A percentile compares a stretch with the other conserved stretches of the same genome.
These are phyloP conservation scores for Entelexis sorbosivorans DNA, from an alignment of 1,139 yeast genomes.

Conservation along the genomic window DNA sequence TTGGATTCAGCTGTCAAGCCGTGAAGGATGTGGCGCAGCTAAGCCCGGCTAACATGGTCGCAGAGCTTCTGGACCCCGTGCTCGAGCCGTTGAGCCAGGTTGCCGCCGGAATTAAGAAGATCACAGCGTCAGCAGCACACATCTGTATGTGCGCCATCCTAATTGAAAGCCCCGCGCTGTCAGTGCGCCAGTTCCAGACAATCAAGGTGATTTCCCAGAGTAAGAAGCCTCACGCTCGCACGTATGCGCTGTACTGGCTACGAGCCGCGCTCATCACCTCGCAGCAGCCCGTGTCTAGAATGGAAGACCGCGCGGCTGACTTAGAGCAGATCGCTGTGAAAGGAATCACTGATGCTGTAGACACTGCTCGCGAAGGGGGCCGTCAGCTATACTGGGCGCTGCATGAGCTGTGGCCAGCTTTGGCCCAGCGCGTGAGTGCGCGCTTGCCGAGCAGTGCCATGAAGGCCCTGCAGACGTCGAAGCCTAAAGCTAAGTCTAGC, in stretches of 20 bases:
- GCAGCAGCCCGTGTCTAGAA: not conserved
- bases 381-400: constrained; percentile 67
- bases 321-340: constrained; percentile 45
- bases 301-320: constrained; percentile 5
- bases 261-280: constrained; percentile 42
- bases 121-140: constrained; percentile 67
- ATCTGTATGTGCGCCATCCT: constrained; percentile 54
- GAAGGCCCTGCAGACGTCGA: constrained; percentile 26
- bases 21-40: constrained; percentile 59
- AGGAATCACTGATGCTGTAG: constrained; percentile 70
- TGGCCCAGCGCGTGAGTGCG: constrained; percentile 32
- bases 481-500: not conserved
- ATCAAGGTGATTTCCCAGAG: constrained; percentile 50
- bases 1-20: constrained; percentile 63
- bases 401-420: constrained; percentile 39
- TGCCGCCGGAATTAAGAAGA: constrained; percentile 65
- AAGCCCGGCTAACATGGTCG: constrained; percentile 33
- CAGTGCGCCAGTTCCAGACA: constrained; percentile 43
- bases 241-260: constrained; percentile 61
- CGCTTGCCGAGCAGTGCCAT: constrained; percentile 41
- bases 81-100: constrained; percentile 49
- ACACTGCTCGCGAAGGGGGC: constrained; percentile 65
- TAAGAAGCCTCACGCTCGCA: constrained; percentile 59
- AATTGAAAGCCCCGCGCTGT: constrained; percentile 41
- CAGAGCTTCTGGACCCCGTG: constrained; percentile 46